These are phyloP conservation scores for Hypoxylon sp. DNA, from an alignment of 2,329 filamentous ascomycete genomes.

Conservation along the genomic window DNA sequence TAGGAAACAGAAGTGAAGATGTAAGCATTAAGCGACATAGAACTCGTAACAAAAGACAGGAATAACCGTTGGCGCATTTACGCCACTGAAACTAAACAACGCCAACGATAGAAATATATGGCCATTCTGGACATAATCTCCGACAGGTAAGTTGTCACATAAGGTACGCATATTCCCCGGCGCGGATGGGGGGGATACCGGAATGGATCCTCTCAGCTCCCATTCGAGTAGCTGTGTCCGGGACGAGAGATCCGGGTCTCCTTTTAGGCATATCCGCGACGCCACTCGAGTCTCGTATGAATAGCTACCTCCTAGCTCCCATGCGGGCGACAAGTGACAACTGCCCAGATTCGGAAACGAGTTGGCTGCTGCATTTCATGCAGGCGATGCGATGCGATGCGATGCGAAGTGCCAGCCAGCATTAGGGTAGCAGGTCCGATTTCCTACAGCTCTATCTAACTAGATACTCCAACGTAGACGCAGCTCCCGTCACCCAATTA, in stretches of 20 bases:
- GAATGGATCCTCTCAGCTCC: not conserved
- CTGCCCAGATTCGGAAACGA: constrained; percentile 23
- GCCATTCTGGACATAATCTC: not conserved
- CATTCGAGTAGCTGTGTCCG: constrained; percentile 5
- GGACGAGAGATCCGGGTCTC: constrained; percentile 1
- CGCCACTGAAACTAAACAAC: not conserved
- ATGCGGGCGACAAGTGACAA: constrained; percentile 16
- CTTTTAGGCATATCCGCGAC: constrained; percentile 15
- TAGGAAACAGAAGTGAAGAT: not conserved
- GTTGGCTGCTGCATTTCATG: constrained; percentile 10
- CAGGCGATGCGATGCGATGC: constrained; percentile 22
- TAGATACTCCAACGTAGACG: constrained; percentile 1
- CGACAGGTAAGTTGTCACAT: constrained; percentile 25
- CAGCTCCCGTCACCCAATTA: constrained; percentile 2
- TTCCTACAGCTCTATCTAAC: not conserved
- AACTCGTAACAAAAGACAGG: not conserved
- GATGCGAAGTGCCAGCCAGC: not conserved
- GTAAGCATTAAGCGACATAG: not conserved
- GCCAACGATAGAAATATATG: not conserved
- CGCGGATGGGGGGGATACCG: not conserved
- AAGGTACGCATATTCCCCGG: not conserved
- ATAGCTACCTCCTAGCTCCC: not conserved
- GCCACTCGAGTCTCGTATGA: constrained; percentile 9
- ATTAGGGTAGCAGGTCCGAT: not conserved
- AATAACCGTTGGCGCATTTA: not conserved